Percentiles rank a stretch among this genome's conserved stretches.
Conservation (phyloP, 2,329 filamentous ascomycete species). For the Dissoconium aciculare region DNA sequence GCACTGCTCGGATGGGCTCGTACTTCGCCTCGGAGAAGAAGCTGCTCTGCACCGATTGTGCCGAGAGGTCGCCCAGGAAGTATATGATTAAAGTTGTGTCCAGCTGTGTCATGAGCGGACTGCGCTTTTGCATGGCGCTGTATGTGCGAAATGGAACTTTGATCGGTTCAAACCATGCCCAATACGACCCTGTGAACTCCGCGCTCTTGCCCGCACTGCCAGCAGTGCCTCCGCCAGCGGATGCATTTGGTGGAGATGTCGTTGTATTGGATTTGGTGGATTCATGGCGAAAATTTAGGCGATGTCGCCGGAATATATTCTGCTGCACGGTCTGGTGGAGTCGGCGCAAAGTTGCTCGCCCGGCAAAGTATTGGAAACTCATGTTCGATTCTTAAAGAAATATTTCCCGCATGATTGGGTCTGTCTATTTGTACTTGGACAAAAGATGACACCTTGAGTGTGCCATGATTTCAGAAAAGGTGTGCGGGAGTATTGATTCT, state of each 20-base stretch:
- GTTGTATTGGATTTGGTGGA: constrained; percentile 10
- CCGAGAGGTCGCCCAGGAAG: constrained; percentile 59
- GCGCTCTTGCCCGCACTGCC: not conserved
- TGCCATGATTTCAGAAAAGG: too few relatives aligned
- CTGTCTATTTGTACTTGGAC: too few relatives aligned
- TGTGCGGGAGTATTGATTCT: too few relatives aligned
- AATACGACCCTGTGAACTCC: constrained; percentile 30
- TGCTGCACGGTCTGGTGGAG: constrained; percentile 22
- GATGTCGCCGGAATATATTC: constrained; percentile 19
- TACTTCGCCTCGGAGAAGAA: constrained; percentile 34
- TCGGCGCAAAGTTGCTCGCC: constrained; percentile 17
- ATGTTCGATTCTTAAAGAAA: constrained; percentile 9
- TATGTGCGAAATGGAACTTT: constrained; percentile 41
- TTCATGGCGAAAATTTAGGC: constrained; percentile 10
- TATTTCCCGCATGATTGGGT: too few relatives aligned
- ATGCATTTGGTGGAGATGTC: constrained; percentile 7
- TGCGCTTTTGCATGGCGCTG: constrained; percentile 51
- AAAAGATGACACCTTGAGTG: too few relatives aligned
- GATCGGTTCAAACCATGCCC: constrained; percentile 34
- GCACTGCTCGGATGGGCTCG: constrained; percentile 51
- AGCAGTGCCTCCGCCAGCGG: constrained; percentile 1
- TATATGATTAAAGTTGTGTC: constrained; percentile 64
- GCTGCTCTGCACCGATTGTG: constrained; percentile 46
- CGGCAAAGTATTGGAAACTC: constrained; percentile 16
- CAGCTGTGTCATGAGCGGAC: constrained; percentile 69